Base-by-base conservation (phyloP, 768 basidiomycete genomes). In the Boletus patriciae region DNA sequence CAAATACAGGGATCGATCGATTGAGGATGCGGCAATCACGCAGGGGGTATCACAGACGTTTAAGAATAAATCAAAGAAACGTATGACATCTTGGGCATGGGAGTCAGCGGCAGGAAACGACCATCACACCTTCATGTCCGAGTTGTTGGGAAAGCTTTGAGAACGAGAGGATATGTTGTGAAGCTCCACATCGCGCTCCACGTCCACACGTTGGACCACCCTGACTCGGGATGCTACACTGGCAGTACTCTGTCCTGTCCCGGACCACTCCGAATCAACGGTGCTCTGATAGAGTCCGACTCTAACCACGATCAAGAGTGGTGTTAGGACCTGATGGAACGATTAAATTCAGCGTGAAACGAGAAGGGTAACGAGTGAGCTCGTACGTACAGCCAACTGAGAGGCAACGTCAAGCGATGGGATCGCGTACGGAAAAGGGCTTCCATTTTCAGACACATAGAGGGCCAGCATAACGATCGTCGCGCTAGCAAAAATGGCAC, bases 381-480 rank as follows among this genome's bases (percentile, higher is more conserved):
- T 29, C 11, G 11, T 25, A 62, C 63, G 15, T 54, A 65, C 64
- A 13, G 61, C 64, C 6, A 66, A 37, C 25, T 66, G 64, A n/a
- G 57, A 60, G 21, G 52, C 48, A 18, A 66, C 53, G 13, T 63
- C 60, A 4, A 65, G 59, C 16, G 60, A 61, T 29, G 59, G 53
- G 13, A 63, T 47, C 42, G 46, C 21, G n/a, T 59, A 56, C 16
- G 57, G 53, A 15, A 62, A 53, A n/a, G 56, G 53, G 44, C 40
- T 56, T 6, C 61, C 52, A 29, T 27, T 0, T 19, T 55, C 55
- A 18, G 49, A 50, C 12, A 47, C 19, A 12, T 63, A 62, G 13
- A 65, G 51, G 6, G 43, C 65, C 37, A 65, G 16, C 46, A 66
- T 52, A 13, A 65, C 25, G 23, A 66, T 56, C n/a, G 61, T 65